phyloP scores from a whole-genome alignment of 2,329 filamentous ascomycete species.

The Fusarium xyrophilum region DNA sequence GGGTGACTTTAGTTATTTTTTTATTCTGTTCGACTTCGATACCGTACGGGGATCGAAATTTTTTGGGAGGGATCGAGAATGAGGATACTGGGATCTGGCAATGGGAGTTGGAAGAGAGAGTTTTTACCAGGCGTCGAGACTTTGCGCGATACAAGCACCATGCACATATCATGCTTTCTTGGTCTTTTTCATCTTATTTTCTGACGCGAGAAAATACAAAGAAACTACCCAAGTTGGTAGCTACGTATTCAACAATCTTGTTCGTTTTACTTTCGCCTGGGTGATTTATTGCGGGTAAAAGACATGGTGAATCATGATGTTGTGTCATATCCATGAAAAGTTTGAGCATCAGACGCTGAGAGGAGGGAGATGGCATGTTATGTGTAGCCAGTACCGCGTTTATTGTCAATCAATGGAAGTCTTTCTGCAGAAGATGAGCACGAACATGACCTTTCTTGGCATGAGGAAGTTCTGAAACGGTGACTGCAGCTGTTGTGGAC shows the following conservation, averaged over 20 bases:
- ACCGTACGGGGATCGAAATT: conserved; percentile 20
- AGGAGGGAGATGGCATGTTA: conserved; percentile 1
- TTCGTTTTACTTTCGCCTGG: background rate
- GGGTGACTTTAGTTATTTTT: conserved; percentile 28
- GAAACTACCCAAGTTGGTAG: conserved; percentile 8
- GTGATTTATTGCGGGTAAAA: background rate
- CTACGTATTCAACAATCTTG: conserved; percentile 3
- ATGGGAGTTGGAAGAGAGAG: conserved; percentile 44
- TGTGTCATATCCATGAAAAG: background rate
- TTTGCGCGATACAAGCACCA: conserved; percentile 29
- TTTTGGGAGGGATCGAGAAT: conserved; percentile 34
- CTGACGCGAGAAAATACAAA: conserved; percentile 28
- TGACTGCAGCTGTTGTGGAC: conserved; percentile 7
- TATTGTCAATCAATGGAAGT: conserved; percentile 3
- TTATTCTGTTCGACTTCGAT: conserved; percentile 34
- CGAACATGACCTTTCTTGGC: conserved; percentile 11
- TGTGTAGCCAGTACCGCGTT: conserved; percentile 15
- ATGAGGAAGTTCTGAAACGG: conserved; percentile 1
- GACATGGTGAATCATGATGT: background rate
- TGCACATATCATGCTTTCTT: conserved; percentile 31
- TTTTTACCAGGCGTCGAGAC: conserved; percentile 38
- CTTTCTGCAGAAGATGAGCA: conserved; percentile 9
- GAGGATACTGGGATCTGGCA: conserved; percentile 38
- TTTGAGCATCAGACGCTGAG: background rate
- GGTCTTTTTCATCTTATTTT: conserved; percentile 26